Percentiles rank a stretch among this genome's conserved stretches.
Evolutionary conservation across 441 rosid species (phyloP).

Genomic region (Populus hybrid): DNA sequence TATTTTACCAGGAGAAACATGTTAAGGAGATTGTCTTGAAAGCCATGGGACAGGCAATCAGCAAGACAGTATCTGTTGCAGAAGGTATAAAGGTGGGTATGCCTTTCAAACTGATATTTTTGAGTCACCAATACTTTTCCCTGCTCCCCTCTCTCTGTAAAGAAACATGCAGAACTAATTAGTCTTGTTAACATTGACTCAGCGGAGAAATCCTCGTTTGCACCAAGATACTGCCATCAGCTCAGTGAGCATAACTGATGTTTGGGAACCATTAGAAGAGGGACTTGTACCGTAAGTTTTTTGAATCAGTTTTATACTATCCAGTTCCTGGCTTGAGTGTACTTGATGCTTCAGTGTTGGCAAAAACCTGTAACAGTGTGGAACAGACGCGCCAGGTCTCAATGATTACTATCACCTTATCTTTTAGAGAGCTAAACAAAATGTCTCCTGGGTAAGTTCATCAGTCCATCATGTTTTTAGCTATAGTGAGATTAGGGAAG

Average conservation of each 20-base stretch:
- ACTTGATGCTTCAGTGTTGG: background rate
- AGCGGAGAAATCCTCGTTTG: slow-evolving; percentile 74
- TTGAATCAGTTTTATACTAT: slow-evolving; percentile 6
- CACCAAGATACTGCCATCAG: slow-evolving; percentile 84
- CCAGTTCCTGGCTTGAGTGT: background rate
- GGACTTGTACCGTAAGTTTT: slow-evolving; percentile 80
- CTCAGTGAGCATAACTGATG: slow-evolving; percentile 83
- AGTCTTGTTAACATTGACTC: slow-evolving; percentile 23
- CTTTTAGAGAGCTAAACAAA: slow-evolving; percentile 59
- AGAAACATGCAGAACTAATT: slow-evolving; percentile 5
- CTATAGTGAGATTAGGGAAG: background rate
- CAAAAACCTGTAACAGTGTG: slow-evolving; percentile 52
- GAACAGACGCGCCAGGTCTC: slow-evolving; percentile 93
- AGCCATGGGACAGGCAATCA: slow-evolving; percentile 97
- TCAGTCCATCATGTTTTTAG: background rate
- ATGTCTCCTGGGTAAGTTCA: slow-evolving; percentile 76
- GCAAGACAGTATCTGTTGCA: slow-evolving; percentile 85
- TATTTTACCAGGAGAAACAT: slow-evolving; percentile 53
- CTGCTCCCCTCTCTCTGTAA: background rate
- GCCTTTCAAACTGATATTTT: slow-evolving; percentile 2
- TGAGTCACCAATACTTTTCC: background rate
- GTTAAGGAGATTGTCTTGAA: slow-evolving; percentile 74
- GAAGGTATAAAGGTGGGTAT: slow-evolving; percentile 71
- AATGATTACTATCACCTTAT: slow-evolving; percentile 85
- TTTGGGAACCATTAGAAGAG: slow-evolving; percentile 94